Conservation (phyloP, 78 protist genomes). For the Diacronema lutheri region DNA sequence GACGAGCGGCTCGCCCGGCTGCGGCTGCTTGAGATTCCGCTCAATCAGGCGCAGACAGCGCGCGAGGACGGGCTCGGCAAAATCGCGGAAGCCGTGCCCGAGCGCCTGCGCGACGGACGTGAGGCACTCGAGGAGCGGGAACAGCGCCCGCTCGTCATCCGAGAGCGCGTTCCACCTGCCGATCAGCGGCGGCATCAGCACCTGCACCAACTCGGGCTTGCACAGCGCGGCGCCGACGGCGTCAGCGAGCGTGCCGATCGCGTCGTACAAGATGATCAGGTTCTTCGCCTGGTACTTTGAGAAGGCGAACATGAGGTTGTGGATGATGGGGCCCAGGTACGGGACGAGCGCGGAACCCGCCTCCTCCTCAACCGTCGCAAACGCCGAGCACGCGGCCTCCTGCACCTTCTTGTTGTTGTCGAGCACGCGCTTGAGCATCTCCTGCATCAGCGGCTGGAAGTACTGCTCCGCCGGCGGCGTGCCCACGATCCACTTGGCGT, state of each 20-base stretch:
- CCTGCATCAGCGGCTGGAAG: conserved; percentile 32
- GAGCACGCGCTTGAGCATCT: conserved; percentile 60
- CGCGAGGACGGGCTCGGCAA: conserved; percentile 39
- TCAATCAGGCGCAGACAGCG: conserved; percentile 56
- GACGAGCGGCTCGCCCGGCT: not conserved
- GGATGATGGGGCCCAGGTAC: conserved; percentile 50
- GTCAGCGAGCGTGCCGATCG: conserved; percentile 73
- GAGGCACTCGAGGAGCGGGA: conserved; percentile 83
- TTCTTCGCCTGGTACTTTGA: conserved; percentile 65
- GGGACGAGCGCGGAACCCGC: conserved; percentile 47
- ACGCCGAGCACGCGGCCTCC: conserved; percentile 86
- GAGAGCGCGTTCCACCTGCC: conserved; percentile 52
- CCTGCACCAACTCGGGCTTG: conserved; percentile 40
- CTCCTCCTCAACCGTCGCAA: conserved; percentile 81
- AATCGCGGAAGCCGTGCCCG: conserved; percentile 52
- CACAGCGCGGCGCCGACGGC: conserved; percentile 4
- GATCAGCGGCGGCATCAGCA: conserved; percentile 73
- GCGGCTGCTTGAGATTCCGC: not conserved
- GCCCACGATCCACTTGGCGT: conserved; percentile 15
- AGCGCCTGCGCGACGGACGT: conserved; percentile 69
- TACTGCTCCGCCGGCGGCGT: not conserved
- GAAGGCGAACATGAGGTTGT: conserved; percentile 64
- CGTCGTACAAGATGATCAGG: conserved; percentile 75
- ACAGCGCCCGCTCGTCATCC: conserved; percentile 57
- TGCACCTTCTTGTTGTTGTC: conserved; percentile 77